phyloP scores from a whole-genome alignment of 805 yeast species.

The Ogataea angusta region DNA sequence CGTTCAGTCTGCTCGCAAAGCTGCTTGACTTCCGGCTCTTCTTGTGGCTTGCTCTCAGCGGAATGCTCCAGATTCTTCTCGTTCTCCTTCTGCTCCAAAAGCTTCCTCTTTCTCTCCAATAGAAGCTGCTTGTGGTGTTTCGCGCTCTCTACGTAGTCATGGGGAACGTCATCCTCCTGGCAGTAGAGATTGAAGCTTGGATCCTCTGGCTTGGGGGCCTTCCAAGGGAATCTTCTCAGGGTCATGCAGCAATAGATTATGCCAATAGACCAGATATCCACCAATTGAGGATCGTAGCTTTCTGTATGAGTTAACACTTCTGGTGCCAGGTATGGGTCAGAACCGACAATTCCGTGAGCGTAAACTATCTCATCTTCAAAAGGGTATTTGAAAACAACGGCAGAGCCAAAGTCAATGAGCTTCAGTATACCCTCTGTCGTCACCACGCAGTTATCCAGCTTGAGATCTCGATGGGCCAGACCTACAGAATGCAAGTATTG shows the following conservation, averaged over 20 bases:
- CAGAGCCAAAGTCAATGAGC: conserved; percentile 80
- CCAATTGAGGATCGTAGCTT: conserved; percentile 70
- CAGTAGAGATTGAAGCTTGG: conserved; percentile 67
- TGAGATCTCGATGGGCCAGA: conserved; percentile 78
- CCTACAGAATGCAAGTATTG: conserved; percentile 74
- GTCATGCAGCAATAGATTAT: conserved; percentile 87
- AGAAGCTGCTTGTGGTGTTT: conserved; percentile 65
- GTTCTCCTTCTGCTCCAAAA: conserved; percentile 26
- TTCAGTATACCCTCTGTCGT: conserved; percentile 71
- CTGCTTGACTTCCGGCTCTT: conserved; percentile 1
- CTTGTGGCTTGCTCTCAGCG: not conserved
- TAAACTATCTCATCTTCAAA: conserved; percentile 55
- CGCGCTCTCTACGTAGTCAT: conserved; percentile 71
- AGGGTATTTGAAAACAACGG: conserved; percentile 78
- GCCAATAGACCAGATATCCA: conserved; percentile 83
- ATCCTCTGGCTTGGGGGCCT: conserved; percentile 68
- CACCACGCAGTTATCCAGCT: conserved; percentile 79
- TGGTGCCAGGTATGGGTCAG: conserved; percentile 85
- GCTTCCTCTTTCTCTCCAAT: conserved; percentile 55
- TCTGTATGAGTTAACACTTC: conserved; percentile 58
- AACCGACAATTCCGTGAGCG: conserved; percentile 78
- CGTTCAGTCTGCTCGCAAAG: conserved; percentile 2
- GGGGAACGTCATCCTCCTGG: conserved; percentile 68
- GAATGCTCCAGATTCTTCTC: conserved; percentile 12
- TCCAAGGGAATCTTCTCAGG: conserved; percentile 83